Evolutionary conservation across 163 green algal species (phyloP).

Genomic region (Botryococcus braunii): DNA sequence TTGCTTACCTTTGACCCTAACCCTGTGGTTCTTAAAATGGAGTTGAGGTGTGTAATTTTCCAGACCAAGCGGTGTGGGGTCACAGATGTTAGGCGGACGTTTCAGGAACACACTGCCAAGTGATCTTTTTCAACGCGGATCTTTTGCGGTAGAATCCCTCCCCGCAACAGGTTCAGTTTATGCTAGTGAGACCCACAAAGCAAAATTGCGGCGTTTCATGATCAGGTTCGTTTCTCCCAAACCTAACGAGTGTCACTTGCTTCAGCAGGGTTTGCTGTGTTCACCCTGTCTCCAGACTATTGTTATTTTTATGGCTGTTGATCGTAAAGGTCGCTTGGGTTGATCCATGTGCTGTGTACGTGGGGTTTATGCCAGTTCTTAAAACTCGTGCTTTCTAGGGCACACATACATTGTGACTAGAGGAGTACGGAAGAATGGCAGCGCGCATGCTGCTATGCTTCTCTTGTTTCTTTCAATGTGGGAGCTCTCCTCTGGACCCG

Average conservation of each 20-base stretch:
- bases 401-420: too few relatives aligned
- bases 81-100: conserved; percentile 49
- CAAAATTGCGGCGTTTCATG: conserved; percentile 54
- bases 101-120: conserved; percentile 65
- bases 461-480: background rate
- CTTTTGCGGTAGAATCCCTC: conserved; percentile 53
- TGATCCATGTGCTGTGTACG: too few relatives aligned
- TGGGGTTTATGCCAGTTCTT: too few relatives aligned
- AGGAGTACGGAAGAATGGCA: too few relatives aligned
- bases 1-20: too few relatives aligned
- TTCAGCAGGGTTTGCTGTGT: background rate
- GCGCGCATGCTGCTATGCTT: background rate
- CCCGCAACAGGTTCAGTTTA: conserved; percentile 52
- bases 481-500: background rate
- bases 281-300: background rate
- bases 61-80: too few relatives aligned
- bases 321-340: too few relatives aligned
- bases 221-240: conserved; percentile 17
- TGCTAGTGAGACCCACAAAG: conserved; percentile 29
- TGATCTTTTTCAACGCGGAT: conserved; percentile 57
- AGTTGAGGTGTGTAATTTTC: too few relatives aligned
- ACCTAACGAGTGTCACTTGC: background rate
- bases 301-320: background rate
- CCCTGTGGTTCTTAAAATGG: too few relatives aligned
- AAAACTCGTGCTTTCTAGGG: too few relatives aligned